Evolutionary conservation across 345 rosid species (phyloP).

Genomic region (Euphorbia tirucalli): DNA sequence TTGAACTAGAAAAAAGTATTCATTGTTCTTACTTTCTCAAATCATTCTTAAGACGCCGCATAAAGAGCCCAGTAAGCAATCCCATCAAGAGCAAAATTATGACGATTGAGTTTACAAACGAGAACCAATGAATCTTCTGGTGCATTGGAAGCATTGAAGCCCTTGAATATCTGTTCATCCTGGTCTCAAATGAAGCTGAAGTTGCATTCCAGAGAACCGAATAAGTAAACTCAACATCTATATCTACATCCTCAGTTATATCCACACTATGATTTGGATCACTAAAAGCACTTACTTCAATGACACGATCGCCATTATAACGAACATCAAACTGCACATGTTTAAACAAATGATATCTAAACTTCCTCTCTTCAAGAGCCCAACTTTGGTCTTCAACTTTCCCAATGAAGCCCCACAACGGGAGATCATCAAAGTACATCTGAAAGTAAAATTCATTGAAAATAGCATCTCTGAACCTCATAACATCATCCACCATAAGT

Average conservation of each 20-base stretch:
- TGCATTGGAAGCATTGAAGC: slow-evolving; percentile 50
- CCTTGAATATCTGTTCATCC: slow-evolving; percentile 61
- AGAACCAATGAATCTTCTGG: slow-evolving; percentile 67
- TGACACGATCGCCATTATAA: slow-evolving; percentile 51
- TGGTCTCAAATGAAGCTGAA: slow-evolving; percentile 41
- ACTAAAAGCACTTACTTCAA: slow-evolving; percentile 57
- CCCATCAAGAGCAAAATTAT: slow-evolving; percentile 53
- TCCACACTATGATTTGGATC: slow-evolving; percentile 65
- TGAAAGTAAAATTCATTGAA: slow-evolving; percentile 74
- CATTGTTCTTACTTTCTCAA: slow-evolving; percentile 47
- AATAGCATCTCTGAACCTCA: slow-evolving; percentile 53
- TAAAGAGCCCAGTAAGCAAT: slow-evolving; percentile 49
- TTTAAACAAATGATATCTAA: slow-evolving; percentile 61
- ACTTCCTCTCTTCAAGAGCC: slow-evolving; percentile 25
- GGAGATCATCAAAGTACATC: slow-evolving; percentile 84
- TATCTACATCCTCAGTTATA: slow-evolving; percentile 54
- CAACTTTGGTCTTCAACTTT: slow-evolving; percentile 54
- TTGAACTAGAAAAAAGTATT: neutral
- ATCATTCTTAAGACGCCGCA: slow-evolving; percentile 70
- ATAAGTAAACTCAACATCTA: slow-evolving; percentile 68
- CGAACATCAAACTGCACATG: slow-evolving; percentile 63
- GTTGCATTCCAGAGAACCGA: slow-evolving; percentile 73
- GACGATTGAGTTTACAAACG: slow-evolving; percentile 54
- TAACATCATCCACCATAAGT: slow-evolving; percentile 44
- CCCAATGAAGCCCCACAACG: slow-evolving; percentile 89